Percentiles rank a stretch among this genome's conserved stretches.
These are phyloP conservation scores for Suillus alpinus DNA, from an alignment of 768 basidiomycete species.

Conservation along the genomic window DNA sequence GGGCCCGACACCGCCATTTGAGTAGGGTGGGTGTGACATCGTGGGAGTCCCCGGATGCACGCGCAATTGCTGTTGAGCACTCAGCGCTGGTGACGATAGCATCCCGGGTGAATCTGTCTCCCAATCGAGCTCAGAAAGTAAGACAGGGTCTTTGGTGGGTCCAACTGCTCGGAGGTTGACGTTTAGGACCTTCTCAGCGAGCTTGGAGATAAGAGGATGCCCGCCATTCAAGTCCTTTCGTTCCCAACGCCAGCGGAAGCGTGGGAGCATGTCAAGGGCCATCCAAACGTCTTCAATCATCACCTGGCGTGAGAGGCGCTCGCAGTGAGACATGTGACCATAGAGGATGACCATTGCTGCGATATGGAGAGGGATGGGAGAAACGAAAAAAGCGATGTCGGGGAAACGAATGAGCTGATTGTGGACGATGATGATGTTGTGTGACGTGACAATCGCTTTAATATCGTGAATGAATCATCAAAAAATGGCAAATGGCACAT, in stretches of 20 bases:
- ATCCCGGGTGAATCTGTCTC: slow-evolving; percentile 35
- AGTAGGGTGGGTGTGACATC: slow-evolving; percentile 32
- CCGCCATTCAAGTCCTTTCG: slow-evolving; percentile 77
- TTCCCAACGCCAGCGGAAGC: slow-evolving; percentile 91
- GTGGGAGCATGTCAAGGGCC: slow-evolving; percentile 84
- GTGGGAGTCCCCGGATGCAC: slow-evolving; percentile 35
- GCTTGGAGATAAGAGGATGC: slow-evolving; percentile 79
- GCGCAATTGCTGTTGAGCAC: slow-evolving; percentile 26
- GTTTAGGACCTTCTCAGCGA: slow-evolving; percentile 78
- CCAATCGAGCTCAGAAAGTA: slow-evolving; percentile 45
- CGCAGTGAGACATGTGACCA: slow-evolving; percentile 79
- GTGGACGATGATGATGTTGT: slow-evolving; percentile 85
- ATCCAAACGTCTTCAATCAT: slow-evolving; percentile 84
- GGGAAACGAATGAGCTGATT: slow-evolving; percentile 82
- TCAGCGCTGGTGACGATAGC: slow-evolving; percentile 22
- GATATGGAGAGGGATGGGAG: slow-evolving; percentile 85
- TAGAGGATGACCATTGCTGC: slow-evolving; percentile 90
- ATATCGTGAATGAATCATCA: slow-evolving; percentile 5
- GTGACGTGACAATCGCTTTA: slow-evolving; percentile 78
- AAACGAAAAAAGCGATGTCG: slow-evolving; percentile 85
- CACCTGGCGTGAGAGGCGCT: slow-evolving; percentile 57
- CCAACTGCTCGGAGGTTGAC: slow-evolving; percentile 63
- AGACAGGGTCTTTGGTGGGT: slow-evolving; percentile 36
- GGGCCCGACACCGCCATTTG: slow-evolving; percentile 26
- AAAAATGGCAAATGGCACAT: background rate